Conservation (phyloP, 805 yeast species). For the Kluyveromyces siamensis region DNA sequence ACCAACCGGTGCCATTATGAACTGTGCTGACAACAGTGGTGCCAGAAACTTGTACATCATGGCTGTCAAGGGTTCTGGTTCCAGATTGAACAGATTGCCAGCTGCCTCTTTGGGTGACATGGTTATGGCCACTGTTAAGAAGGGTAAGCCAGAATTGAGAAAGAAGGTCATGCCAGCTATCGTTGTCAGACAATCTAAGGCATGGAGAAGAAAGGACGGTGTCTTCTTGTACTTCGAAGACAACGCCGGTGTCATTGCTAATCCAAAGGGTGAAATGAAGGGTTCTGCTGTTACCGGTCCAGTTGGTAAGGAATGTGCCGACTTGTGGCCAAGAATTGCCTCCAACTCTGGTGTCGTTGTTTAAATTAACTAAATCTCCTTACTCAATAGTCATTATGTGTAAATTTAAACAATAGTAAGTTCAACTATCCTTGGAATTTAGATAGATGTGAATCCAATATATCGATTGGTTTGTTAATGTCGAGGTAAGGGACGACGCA, state of each 20-base stretch:
- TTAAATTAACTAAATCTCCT: constrained; percentile 36
- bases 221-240: constrained; percentile 98
- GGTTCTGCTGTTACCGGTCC: constrained; percentile 99
- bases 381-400: constrained; percentile 4
- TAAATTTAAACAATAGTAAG: constrained; percentile 5
- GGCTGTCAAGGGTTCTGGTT: constrained; percentile 99
- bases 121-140: constrained; percentile 99
- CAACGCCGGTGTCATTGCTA: constrained; percentile 99
- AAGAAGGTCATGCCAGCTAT: constrained; percentile 99
- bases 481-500: too few relatives aligned
- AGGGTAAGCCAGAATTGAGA: constrained; percentile 99
- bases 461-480: too few relatives aligned
- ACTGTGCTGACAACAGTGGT: constrained; percentile 99
- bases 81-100: constrained; percentile 99
- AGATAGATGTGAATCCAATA: neutral
- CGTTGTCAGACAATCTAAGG: constrained; percentile 97
- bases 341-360: constrained; percentile 99
- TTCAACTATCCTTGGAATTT: neutral
- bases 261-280: constrained; percentile 99
- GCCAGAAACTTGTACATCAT: constrained; percentile 98
- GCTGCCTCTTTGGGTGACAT: constrained; percentile 99
- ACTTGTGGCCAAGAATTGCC: constrained; percentile 99
- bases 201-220: constrained; percentile 99
- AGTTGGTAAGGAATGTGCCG: constrained; percentile 99
- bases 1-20: constrained; percentile 99